Percentiles rank a stretch among this genome's conserved stretches.
phyloP scores from a whole-genome alignment of 345 rosid genomes.

The Eutrema yunnanense region DNA sequence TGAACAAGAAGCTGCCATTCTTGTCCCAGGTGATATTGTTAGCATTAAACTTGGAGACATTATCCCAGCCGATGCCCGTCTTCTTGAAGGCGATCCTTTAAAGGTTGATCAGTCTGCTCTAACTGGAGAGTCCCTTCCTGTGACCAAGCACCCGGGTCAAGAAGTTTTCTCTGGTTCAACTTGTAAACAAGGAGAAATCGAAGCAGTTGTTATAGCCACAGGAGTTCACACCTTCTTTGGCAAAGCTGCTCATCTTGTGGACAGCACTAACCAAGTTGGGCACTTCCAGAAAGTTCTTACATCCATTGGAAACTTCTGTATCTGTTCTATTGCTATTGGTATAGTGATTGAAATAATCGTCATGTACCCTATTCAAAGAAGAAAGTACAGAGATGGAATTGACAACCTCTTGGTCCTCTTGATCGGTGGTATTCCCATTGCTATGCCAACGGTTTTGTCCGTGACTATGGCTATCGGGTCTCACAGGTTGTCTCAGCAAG shows the following conservation, averaged over 20 bases:
- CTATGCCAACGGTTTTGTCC: conserved; percentile 97
- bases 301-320: conserved; percentile 50
- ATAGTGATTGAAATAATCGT: conserved; percentile 38
- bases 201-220: conserved; percentile 36
- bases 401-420: conserved; percentile 84
- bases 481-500: conserved; percentile 37
- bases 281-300: conserved; percentile 44
- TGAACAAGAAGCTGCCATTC: conserved; percentile 40
- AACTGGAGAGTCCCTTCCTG: conserved; percentile 84
- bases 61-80: conserved; percentile 89
- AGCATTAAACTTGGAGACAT: conserved; percentile 81
- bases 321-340: conserved; percentile 45
- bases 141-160: conserved; percentile 35
- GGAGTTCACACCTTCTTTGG: conserved; percentile 40
- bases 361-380: conserved; percentile 45
- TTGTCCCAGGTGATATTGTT: conserved; percentile 37
- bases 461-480: conserved; percentile 40
- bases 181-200: conserved; percentile 40
- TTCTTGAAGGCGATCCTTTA: conserved; percentile 79
- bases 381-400: conserved; percentile 58
- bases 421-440: conserved; percentile 97
- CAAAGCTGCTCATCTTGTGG: conserved; percentile 41
- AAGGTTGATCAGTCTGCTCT: conserved; percentile 87
- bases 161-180: conserved; percentile 41
- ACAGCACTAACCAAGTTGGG: conserved; percentile 40